Conservation (phyloP, 805 yeast genomes). For the Candida manassasensis region DNA sequence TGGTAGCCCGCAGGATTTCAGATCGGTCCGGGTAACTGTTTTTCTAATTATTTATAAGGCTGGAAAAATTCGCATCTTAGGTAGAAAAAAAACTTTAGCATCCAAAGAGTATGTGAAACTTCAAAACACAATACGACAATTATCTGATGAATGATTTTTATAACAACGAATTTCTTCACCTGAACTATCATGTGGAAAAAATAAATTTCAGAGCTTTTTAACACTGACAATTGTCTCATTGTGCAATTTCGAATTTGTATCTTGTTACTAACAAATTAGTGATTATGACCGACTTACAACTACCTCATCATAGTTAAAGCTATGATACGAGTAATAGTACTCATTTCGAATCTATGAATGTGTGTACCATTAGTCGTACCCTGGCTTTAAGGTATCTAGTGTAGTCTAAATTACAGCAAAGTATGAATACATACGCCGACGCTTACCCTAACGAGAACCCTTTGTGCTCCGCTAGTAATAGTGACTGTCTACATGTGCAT, state of each 20-base stretch:
- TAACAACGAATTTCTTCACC: constrained; percentile 66
- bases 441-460: too few species aligned
- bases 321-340: not conserved
- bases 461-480: too few species aligned
- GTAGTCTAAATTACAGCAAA: too few species aligned
- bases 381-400: too few species aligned
- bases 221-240: constrained; percentile 44
- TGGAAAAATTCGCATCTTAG: too few species aligned
- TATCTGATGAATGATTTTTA: constrained; percentile 28
- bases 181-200: constrained; percentile 57
- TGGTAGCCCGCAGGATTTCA: not conserved
- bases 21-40: constrained; percentile 2
- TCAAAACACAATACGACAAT: not conserved
- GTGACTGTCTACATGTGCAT: too few species aligned
- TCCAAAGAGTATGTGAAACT: constrained; percentile 4
- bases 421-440: too few species aligned
- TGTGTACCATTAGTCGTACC: not conserved
- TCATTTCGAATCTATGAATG: not conserved
- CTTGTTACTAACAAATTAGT: constrained; percentile 3
- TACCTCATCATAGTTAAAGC: not conserved
- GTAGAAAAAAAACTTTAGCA: too few species aligned
- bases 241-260: not conserved
- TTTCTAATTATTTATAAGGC: not conserved
- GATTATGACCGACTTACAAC: not conserved
- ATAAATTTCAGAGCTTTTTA: constrained; percentile 62